A percentile compares a stretch with the other conserved stretches of the same genome.
Conservation (phyloP, 2,329 filamentous ascomycete species). For the Pseudogymnoascus sp. region DNA sequence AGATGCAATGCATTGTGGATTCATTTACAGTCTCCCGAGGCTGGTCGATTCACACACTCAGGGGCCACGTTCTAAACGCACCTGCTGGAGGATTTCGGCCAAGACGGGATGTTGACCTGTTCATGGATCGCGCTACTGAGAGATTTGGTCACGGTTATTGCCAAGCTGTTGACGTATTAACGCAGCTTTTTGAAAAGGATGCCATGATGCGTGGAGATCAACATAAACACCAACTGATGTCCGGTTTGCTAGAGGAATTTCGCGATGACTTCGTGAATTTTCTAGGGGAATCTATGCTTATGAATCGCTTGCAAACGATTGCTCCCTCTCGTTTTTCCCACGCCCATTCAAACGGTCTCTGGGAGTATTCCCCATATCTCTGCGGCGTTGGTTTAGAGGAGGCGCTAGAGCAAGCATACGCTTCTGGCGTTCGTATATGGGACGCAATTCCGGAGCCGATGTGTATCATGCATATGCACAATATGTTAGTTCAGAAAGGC, state of each 20-base stretch:
- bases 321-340: constrained; percentile 35
- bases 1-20: constrained; percentile 43
- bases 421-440: constrained; percentile 30
- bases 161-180: constrained; percentile 24
- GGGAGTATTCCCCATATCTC: constrained; percentile 40
- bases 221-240: constrained; percentile 9
- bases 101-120: constrained; percentile 35
- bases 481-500: constrained; percentile 37
- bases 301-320: constrained; percentile 28
- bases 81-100: constrained; percentile 31
- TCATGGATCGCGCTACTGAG: constrained; percentile 32
- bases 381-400: constrained; percentile 39
- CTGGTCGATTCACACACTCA: constrained; percentile 30
- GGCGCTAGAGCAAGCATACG: constrained; percentile 34
- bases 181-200: constrained; percentile 26
- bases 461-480: constrained; percentile 37
- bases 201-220: constrained; percentile 18
- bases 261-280: constrained; percentile 29
- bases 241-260: constrained; percentile 21
- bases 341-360: constrained; percentile 36
- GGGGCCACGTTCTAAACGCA: constrained; percentile 29
- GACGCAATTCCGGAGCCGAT: constrained; percentile 33
- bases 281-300: constrained; percentile 32
- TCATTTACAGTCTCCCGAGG: constrained; percentile 37
- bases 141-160: constrained; percentile 26